Percentiles rank a stretch among this genome's conserved stretches.
These are phyloP conservation scores for Suillus hirtellus DNA, from an alignment of 768 basidiomycete genomes.

Conservation along the genomic window DNA sequence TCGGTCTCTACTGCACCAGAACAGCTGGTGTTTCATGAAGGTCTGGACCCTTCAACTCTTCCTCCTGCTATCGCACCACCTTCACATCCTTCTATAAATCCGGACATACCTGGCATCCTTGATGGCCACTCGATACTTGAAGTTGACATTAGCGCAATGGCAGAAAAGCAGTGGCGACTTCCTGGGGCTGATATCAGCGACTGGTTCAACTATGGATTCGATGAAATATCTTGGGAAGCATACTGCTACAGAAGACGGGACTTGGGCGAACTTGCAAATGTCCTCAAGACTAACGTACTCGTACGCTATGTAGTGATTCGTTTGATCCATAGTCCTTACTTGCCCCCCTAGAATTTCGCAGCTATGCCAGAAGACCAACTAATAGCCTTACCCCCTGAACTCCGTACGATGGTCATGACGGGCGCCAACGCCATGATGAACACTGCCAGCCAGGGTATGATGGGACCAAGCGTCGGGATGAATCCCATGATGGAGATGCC, in stretches of 20 bases:
- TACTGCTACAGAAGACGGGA: constrained; percentile 86
- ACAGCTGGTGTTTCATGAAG: constrained; percentile 41
- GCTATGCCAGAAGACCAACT: constrained; percentile 84
- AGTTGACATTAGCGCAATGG: constrained; percentile 70
- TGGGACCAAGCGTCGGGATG: constrained; percentile 49
- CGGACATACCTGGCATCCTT: constrained; percentile 59
- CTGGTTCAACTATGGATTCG: constrained; percentile 99
- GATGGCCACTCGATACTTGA: constrained; percentile 84
- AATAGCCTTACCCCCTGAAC: constrained; percentile 73
- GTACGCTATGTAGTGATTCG: constrained; percentile 44
- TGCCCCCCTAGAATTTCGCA: constrained; percentile 61
- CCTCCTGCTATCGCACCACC: constrained; percentile 71
- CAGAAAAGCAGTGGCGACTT: constrained; percentile 87
- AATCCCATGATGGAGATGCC: constrained; percentile 84
- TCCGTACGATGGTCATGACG: constrained; percentile 87
- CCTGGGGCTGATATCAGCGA: constrained; percentile 93
- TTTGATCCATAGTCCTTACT: constrained; percentile 14
- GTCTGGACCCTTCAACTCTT: constrained; percentile 62
- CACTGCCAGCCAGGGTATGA: constrained; percentile 48
- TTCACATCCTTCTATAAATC: constrained; percentile 79
- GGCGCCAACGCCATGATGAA: constrained; percentile 79
- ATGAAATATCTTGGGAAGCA: constrained; percentile 93
- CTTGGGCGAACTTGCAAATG: constrained; percentile 73
- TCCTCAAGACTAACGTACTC: constrained; percentile 81
- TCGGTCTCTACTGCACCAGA: constrained; percentile 15